Percentiles rank a stretch among this genome's conserved stretches.
These are phyloP conservation scores for Spatholobus suberectus DNA, from an alignment of 306 rosid species.

Conservation along the genomic window DNA sequence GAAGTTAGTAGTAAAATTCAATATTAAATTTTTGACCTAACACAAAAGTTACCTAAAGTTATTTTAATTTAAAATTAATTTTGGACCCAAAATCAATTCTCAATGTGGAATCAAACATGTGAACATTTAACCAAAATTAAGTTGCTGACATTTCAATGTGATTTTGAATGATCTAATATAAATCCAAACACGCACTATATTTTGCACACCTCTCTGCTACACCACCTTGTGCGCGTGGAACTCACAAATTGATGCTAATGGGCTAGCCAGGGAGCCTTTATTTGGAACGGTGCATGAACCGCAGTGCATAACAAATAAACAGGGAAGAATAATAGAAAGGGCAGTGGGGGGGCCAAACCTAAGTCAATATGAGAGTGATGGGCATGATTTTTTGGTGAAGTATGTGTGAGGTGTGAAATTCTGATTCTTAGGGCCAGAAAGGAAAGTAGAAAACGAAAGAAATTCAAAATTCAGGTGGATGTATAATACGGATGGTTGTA, in stretches of 20 bases:
- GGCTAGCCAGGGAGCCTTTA: slow-evolving; percentile 31
- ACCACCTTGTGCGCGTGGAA: background rate
- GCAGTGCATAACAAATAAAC: background rate
- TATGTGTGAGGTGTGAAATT: slow-evolving; percentile 40
- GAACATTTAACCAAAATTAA: no score
- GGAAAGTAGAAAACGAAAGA: slow-evolving; percentile 42
- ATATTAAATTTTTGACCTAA: no score
- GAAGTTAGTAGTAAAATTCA: no score
- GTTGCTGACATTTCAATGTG: no score
- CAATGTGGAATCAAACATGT: no score
- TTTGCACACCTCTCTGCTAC: background rate
- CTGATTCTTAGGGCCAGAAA: slow-evolving; percentile 37
- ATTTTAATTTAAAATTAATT: no score
- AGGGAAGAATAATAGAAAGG: slow-evolving; percentile 47
- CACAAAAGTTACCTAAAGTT: no score
- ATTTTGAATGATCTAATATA: no score
- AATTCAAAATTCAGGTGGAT: slow-evolving; percentile 31
- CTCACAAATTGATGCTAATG: slow-evolving; percentile 17
- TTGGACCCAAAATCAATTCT: no score
- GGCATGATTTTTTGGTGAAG: slow-evolving; percentile 50
- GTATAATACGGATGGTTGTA: slow-evolving; percentile 24
- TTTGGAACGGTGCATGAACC: slow-evolving; percentile 13
- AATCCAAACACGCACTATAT: no score
- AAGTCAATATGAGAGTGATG: slow-evolving; percentile 61
- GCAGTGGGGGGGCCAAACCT: slow-evolving; percentile 60